Base-by-base conservation (phyloP, 139 green algal species). In the Chloropicon primus region DNA sequence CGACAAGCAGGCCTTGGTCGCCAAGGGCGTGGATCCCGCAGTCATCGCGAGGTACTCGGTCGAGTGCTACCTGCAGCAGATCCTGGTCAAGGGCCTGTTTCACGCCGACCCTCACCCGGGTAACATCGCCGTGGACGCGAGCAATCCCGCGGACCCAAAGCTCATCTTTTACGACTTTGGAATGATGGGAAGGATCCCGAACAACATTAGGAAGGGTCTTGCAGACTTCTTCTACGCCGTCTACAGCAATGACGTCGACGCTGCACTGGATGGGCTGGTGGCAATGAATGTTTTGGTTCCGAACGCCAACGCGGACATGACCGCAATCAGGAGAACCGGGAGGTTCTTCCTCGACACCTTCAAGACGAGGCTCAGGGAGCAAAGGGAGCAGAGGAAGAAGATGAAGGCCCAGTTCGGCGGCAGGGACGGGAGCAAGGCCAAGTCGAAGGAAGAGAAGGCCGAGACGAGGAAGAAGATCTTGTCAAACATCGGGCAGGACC, bases 81-180 rank as follows among this genome's bases (percentile, higher is more conserved):
- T 97, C 5, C 87, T 97, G 21, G 80, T 73, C 25, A 83, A 89
- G 25, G 92, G 89, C 26, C 97, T 98, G 84, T 98, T 98, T 87
- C 94, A 98, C 78, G 94, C 93, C 0, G 92, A 95, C 77, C 92
- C 90, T 1, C 93, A 97, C 84, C 92, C 94, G 0, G 95, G 96
- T 80, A 99, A 99, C 86, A 93, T 99, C 24, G 92, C 93, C 1
- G 94, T 97, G 25, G 95, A 98, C 80, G 73, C 83, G 0, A 53
- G 26, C 26, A 81, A 83, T 2, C 80, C 79, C 21, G 84, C 80
- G 27, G 94, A 94, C 26, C 84, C 89, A 0, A 28, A 53, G 5
- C 84, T 97, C 22, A 95, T 97, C 82, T 97, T 97, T 85, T 99
- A 98, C 82, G 94, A 98, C 83, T 98, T 98, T 87, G 94, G 94